Conservation (phyloP, 768 basidiomycete species). For the Mycena floridula region DNA sequence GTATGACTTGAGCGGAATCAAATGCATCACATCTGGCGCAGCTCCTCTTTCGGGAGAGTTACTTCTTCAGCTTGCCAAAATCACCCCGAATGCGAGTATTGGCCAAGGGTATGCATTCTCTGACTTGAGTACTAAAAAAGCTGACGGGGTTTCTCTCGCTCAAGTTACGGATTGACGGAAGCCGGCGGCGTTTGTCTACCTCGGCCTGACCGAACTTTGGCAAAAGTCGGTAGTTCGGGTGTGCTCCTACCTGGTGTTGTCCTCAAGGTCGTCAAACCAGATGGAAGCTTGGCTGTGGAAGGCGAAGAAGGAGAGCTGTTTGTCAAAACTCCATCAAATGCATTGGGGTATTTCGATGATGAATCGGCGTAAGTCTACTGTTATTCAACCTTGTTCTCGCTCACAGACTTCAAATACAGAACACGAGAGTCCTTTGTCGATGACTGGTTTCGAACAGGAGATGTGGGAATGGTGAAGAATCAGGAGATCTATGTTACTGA, state of each 20-base stretch:
- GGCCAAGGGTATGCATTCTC: conserved; percentile 68
- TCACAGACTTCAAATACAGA: conserved; percentile 23
- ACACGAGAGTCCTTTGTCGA: conserved; percentile 60
- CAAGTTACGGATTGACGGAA: too few relatives aligned
- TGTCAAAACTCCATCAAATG: conserved; percentile 53
- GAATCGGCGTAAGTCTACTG: conserved; percentile 45
- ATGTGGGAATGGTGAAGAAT: conserved; percentile 62
- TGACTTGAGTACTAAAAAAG: conserved; percentile 53
- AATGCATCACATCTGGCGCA: conserved; percentile 51
- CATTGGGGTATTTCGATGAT: conserved; percentile 54
- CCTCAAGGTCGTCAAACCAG: conserved; percentile 50
- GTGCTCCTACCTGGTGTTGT: conserved; percentile 50
- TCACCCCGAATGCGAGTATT: conserved; percentile 54
- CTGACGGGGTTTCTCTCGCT: too few relatives aligned
- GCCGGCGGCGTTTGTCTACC: conserved; percentile 44
- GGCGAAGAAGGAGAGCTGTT: conserved; percentile 61
- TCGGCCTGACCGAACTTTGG: conserved; percentile 35
- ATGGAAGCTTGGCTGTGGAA: conserved; percentile 49
- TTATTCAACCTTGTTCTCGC: conserved; percentile 11
- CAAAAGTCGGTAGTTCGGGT: conserved; percentile 51
- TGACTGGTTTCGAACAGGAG: conserved; percentile 59
- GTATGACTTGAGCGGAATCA: conserved; percentile 46
- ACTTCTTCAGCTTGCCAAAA: conserved; percentile 31
- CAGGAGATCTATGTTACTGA: conserved; percentile 67
- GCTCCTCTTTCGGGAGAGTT: conserved; percentile 59